These are phyloP conservation scores for Scheffersomyces illinoinensis DNA, from an alignment of 1,139 yeast species.

Conservation along the genomic window DNA sequence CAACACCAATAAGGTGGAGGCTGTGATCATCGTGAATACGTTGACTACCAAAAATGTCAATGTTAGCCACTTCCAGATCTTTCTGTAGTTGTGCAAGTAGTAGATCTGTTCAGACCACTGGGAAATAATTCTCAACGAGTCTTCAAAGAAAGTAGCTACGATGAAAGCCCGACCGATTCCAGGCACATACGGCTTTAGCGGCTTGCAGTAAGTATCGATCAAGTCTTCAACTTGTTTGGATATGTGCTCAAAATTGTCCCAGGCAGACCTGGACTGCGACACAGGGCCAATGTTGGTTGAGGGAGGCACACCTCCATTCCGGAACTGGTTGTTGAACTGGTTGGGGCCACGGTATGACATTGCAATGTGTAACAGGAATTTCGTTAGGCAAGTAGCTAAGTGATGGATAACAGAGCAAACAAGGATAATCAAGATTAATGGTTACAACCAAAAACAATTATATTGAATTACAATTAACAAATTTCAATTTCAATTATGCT, in stretches of 20 bases:
- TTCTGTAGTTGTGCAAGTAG: slow-evolving; percentile 79
- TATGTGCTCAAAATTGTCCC: slow-evolving; percentile 49
- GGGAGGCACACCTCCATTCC: slow-evolving; percentile 12
- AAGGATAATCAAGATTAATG: background rate
- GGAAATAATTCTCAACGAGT: slow-evolving; percentile 75
- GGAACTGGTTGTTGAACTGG: slow-evolving; percentile 17
- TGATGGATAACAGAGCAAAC: background rate
- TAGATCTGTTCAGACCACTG: slow-evolving; percentile 94
- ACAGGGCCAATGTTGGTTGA: slow-evolving; percentile 23
- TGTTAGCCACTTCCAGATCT: slow-evolving; percentile 78
- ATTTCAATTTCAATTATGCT: background rate
- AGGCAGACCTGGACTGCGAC: slow-evolving; percentile 14
- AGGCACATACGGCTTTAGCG: slow-evolving; percentile 75
- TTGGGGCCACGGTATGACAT: slow-evolving; percentile 19
- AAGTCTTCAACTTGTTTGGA: slow-evolving; percentile 47
- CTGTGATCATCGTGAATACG: slow-evolving; percentile 68
- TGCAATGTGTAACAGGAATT: background rate
- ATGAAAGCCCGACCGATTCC: slow-evolving; percentile 86
- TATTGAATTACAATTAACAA: background rate
- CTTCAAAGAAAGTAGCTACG: slow-evolving; percentile 94
- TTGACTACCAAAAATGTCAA: slow-evolving; percentile 64
- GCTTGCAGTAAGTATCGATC: slow-evolving; percentile 47
- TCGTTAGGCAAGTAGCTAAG: background rate
- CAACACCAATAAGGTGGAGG: slow-evolving; percentile 71
- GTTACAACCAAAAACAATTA: background rate